Base-by-base conservation (phyloP, 352 stramenopile genomes). In the Paralagenidium karlingii region DNA sequence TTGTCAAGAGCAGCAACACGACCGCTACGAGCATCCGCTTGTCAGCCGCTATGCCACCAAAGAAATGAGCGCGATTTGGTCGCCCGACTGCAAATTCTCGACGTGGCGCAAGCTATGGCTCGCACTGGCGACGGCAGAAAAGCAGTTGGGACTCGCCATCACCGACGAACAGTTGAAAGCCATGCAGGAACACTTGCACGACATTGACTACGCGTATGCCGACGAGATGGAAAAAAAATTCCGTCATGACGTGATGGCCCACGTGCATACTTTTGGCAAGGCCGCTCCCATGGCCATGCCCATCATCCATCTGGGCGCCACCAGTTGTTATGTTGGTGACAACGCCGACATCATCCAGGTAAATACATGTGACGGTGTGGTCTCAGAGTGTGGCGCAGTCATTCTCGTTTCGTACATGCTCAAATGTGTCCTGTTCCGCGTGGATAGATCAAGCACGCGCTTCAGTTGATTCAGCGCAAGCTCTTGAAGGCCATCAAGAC, bases 51-150 rank as follows among this genome's bases (percentile, higher is more conserved):
- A 99, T 65, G 94, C 94, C 28, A 98, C 94, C 34, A 98, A 98
- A 58, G 96, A 99, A 68, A 99, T 99, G 96, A 98, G 89, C 53
- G 94, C 96, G 55, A 85, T 99, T 42, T 99, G 92, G 84, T 98
- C 89, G 24, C 95, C 96, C 0, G 84, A 96, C 58, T 96, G 93
- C 75, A 99, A 99, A 71, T 99, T 99, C 68, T 97, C 92, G 34
- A 99, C 94, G 25, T 99, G 96, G 96, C 76, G 96, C 51, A 90
- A 97, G 58, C 66, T 99, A 24, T 99, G 96, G 96, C 84, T 98
- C 34, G 94, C 94, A 29, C 74, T 99, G 42, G 95, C 95, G 15
- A 94, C 82, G 18, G 89, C 92, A 22, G 92, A 99, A 67, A 90
- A 98, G 77, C 87, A 99, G 59, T 67, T 99, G 12, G 94, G 96